These are phyloP conservation scores for Colletotrichum chlorophyti DNA, from an alignment of 2,329 filamentous ascomycete genomes.

Conservation along the genomic window DNA sequence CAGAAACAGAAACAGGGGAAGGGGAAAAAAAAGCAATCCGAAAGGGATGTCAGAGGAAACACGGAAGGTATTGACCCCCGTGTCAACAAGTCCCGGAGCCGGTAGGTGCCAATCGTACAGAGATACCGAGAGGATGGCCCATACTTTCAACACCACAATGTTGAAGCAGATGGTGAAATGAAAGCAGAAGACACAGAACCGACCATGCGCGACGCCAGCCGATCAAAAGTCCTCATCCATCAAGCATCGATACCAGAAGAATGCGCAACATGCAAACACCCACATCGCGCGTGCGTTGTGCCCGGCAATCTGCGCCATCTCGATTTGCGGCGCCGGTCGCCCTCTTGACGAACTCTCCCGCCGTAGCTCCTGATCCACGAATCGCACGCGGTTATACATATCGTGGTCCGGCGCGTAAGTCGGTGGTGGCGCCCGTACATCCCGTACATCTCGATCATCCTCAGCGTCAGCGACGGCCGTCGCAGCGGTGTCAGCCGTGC, in stretches of 20 bases:
- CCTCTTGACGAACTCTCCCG: neutral
- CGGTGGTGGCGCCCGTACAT: conserved; percentile 8
- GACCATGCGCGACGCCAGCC: neutral
- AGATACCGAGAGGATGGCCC: too few species aligned
- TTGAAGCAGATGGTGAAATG: neutral
- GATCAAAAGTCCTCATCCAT: conserved; percentile 27
- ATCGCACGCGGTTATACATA: conserved; percentile 14
- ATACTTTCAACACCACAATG: neutral
- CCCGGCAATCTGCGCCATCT: conserved; percentile 12
- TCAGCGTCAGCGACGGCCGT: neutral
- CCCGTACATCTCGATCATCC: neutral
- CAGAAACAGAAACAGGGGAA: too few species aligned
- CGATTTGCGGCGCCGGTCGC: neutral
- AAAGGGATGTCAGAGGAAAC: too few species aligned
- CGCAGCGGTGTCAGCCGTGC: neutral
- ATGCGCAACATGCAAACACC: conserved; percentile 22
- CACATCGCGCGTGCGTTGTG: conserved; percentile 7
- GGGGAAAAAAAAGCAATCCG: too few species aligned
- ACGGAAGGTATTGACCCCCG: too few species aligned
- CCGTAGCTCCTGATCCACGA: conserved; percentile 12
- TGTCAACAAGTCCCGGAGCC: too few species aligned
- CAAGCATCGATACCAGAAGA: conserved; percentile 25
- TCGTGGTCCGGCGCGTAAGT: conserved; percentile 14
- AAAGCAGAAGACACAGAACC: neutral
- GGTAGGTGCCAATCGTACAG: too few species aligned